Percentiles rank a stretch among this genome's conserved stretches.
These are phyloP conservation scores for Harringtonia aguacate DNA, from an alignment of 2,329 filamentous ascomycete genomes.

Conservation along the genomic window DNA sequence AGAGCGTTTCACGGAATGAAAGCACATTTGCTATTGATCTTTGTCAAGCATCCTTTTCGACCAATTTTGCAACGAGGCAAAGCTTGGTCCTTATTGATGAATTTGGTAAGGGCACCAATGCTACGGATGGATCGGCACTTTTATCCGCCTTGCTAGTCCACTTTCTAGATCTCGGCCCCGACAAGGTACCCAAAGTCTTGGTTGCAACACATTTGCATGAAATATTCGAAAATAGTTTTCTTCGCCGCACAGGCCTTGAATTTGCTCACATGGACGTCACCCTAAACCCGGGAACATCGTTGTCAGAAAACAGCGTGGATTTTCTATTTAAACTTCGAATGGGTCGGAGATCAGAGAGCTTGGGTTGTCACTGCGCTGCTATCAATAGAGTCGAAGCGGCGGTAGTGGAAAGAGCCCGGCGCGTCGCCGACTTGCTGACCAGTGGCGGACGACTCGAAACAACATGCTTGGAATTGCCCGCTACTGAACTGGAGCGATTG, in stretches of 20 bases:
- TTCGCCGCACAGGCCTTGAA: conserved; percentile 37
- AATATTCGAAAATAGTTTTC: conserved; percentile 55
- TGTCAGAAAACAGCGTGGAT: conserved; percentile 51
- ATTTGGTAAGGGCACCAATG: conserved; percentile 60
- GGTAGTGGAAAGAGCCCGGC: conserved; percentile 66
- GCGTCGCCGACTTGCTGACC: conserved; percentile 56
- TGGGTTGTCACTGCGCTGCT: conserved; percentile 75
- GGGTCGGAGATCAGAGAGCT: conserved; percentile 69
- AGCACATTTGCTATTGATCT: conserved; percentile 68
- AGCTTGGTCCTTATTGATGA: conserved; percentile 90
- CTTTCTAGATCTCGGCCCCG: conserved; percentile 33
- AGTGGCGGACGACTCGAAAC: conserved; percentile 67
- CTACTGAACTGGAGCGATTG: conserved; percentile 54
- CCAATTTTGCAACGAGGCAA: conserved; percentile 61
- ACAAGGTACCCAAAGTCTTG: conserved; percentile 43
- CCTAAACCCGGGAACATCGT: conserved; percentile 39
- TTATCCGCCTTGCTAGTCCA: conserved; percentile 46
- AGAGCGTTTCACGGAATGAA: conserved; percentile 47
- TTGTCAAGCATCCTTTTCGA: conserved; percentile 70
- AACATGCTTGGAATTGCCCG: conserved; percentile 57
- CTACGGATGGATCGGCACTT: conserved; percentile 47
- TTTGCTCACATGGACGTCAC: conserved; percentile 66
- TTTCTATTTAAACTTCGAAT: conserved; percentile 61
- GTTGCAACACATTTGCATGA: conserved; percentile 59
- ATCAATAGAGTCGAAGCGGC: conserved; percentile 70